phyloP scores from a whole-genome alignment of 2,329 filamentous ascomycete genomes.

The Aaosphaeria pasadenensis region DNA sequence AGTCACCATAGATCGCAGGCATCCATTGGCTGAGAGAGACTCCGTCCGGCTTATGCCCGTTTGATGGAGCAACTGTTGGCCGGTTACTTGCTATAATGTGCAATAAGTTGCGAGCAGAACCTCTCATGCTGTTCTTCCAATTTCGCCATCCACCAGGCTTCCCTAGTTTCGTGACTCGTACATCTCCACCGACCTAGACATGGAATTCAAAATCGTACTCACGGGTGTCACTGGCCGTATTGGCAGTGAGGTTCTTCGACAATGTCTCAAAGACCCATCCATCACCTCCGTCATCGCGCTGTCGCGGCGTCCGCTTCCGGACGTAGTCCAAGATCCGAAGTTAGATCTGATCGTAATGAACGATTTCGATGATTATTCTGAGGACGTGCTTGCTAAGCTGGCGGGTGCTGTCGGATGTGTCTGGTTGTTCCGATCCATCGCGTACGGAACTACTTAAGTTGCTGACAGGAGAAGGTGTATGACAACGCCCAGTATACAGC shows the following conservation, averaged over 20 bases:
- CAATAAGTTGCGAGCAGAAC: no score
- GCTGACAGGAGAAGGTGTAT: slow-evolving; percentile 13
- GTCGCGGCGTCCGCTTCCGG: slow-evolving; percentile 10
- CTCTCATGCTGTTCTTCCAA: no score
- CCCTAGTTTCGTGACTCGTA: background rate
- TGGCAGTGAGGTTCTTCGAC: slow-evolving; percentile 9
- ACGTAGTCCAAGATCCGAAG: slow-evolving; percentile 7
- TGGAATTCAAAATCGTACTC: slow-evolving; percentile 10
- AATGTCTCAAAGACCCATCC: slow-evolving; percentile 7
- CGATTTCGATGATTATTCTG: slow-evolving; percentile 10
- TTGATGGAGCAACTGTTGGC: no score
- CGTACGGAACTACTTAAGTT: background rate
- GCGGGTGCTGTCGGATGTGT: slow-evolving; percentile 11
- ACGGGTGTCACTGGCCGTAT: slow-evolving; percentile 12
- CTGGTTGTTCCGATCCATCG: slow-evolving; percentile 6
- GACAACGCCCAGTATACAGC: slow-evolving; percentile 12
- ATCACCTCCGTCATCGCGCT: slow-evolving; percentile 12
- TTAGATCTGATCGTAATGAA: slow-evolving; percentile 12
- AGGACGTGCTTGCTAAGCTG: slow-evolving; percentile 11
- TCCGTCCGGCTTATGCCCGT: no score
- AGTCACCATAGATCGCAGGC: no score
- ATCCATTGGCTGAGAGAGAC: no score
- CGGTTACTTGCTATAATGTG: no score
- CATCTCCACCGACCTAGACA: slow-evolving; percentile 1
- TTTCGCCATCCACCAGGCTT: no score